Evolutionary conservation across 305 asterid species (phyloP).

Genomic region (Plantago rigida): DNA sequence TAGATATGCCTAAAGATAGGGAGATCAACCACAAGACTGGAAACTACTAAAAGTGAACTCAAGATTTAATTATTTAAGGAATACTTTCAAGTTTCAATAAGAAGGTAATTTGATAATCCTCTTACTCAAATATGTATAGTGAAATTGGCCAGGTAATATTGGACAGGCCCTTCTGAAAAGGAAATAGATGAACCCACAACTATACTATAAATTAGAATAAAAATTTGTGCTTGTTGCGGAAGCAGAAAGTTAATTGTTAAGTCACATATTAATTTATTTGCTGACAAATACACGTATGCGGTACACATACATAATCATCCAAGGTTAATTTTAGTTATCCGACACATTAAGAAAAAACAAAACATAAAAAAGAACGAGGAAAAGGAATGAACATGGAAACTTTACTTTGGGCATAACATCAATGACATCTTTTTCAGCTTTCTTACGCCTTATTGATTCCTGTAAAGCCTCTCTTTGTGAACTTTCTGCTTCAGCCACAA

Average conservation of each 20-base stretch:
- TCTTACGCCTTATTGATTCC: conserved; percentile 57
- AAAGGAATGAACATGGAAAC: conserved; percentile 14
- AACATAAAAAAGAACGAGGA: neutral
- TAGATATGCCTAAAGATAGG: neutral
- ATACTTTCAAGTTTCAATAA: neutral
- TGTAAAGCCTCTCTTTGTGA: conserved; percentile 63
- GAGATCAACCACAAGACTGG: neutral
- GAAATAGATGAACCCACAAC: neutral
- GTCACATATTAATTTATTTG: neutral
- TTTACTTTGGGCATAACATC: conserved; percentile 60
- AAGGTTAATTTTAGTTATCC: neutral
- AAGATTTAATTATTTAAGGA: too few relatives aligned
- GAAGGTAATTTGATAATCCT: neutral
- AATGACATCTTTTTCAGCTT: conserved; percentile 68
- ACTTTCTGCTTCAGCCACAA: conserved; percentile 57
- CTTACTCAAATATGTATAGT: neutral
- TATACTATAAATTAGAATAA: neutral
- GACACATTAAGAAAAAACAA: too few relatives aligned
- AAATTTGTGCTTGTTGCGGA: neutral
- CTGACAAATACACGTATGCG: neutral
- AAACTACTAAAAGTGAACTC: neutral
- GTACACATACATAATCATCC: neutral
- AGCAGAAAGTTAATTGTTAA: neutral
- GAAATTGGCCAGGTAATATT: neutral
- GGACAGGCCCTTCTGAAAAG: neutral